Base-by-base conservation (phyloP, 805 yeast species). In the Spathaspora boniae region DNA sequence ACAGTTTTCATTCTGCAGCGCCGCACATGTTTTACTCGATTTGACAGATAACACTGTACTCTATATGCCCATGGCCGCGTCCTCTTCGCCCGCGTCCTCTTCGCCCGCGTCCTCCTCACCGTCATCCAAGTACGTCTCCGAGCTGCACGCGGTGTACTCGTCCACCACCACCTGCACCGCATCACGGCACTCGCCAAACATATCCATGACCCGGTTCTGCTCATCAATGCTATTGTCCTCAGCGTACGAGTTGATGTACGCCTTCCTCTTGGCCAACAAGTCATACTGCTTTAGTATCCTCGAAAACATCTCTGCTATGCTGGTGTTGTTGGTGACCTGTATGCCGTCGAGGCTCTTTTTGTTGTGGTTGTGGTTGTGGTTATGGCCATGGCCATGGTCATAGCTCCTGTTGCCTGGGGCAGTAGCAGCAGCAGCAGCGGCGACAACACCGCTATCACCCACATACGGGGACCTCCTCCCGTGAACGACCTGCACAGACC, bases 301-400 rank as follows among this genome's bases (percentile, higher is more conserved):
- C 21, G 74, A 70, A 40, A 93, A 70, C 12, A 87, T 63, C 9
- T 78, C 71, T 2, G 80, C 71, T 8, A 91, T 77, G 2, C 88
- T 77, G 0, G 97, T 81, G 34, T 85, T 78, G 57, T 93, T 93
- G 4, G 94, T 75, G 16, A 93, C 65, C 79, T 83, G 86, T 44
- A 88, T 67, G 1, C 98, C 98, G 46, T 80, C 81, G 4, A 86
- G 43, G 17, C 38, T 40, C 12, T 44, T 19, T 23, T 31, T 23
- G 15, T 70, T 66, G n/a, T n/a, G n/a, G n/a, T n/a, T n/a, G n/a
- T n/a, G n/a, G n/a, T n/a, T n/a, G n/a, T n/a, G n/a, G n/a, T n/a
- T n/a, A n/a, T n/a, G n/a, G n/a, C n/a, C n/a, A n/a, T n/a, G n/a
- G n/a, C n/a, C n/a, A n/a, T n/a, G n/a, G n/a, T n/a, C n/a, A n/a